Conservation (phyloP, 2,329 filamentous ascomycete species). For the Pseudophaeomoniella oleicola region DNA sequence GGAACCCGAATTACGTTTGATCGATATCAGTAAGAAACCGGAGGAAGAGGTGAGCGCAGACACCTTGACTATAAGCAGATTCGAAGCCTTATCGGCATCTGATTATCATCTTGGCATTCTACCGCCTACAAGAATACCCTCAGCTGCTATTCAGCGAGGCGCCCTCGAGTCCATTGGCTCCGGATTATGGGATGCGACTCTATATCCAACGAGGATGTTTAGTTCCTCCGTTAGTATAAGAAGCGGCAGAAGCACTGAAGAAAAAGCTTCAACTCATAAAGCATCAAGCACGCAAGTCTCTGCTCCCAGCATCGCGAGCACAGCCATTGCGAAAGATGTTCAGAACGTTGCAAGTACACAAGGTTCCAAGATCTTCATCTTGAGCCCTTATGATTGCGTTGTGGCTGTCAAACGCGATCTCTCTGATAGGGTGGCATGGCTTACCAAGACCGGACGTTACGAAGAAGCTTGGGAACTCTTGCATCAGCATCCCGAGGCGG, state of each 20-base stretch:
- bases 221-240: conserved; percentile 69
- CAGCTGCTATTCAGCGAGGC: conserved; percentile 51
- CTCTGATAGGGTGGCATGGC: conserved; percentile 71
- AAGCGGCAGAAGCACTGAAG: conserved; percentile 39
- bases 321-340: conserved; percentile 26
- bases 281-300: conserved; percentile 26
- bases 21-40: conserved; percentile 63
- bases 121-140: conserved; percentile 57
- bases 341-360: conserved; percentile 37
- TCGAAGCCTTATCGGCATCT: conserved; percentile 67
- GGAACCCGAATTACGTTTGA: conserved; percentile 77
- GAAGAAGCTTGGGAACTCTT: conserved; percentile 79
- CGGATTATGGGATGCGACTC: conserved; percentile 80
- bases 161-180: conserved; percentile 48
- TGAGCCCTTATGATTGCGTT: conserved; percentile 95
- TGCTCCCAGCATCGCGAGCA: conserved; percentile 42
- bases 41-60: conserved; percentile 69
- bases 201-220: conserved; percentile 77
- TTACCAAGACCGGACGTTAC: conserved; percentile 68
- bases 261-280: conserved; percentile 39
- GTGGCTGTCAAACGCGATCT: conserved; percentile 77
- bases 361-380: conserved; percentile 76
- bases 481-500: conserved; percentile 68
- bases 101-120: conserved; percentile 86
- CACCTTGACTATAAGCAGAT: conserved; percentile 70